Base-by-base conservation (phyloP, 1,139 yeast genomes). In the Candida sp. region DNA sequence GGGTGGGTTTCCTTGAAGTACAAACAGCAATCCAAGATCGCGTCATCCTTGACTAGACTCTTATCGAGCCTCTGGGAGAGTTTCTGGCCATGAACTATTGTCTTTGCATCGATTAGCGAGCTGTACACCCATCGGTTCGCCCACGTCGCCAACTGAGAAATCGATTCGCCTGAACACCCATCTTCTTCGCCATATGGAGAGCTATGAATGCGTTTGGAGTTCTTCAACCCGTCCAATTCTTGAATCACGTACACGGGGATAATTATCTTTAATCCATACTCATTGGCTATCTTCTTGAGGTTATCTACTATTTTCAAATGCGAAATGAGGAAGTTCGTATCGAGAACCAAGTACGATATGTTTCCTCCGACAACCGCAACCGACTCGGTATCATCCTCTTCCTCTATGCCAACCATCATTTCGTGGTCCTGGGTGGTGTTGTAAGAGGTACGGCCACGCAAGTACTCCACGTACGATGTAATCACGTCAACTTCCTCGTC, bases 21-120 rank as follows among this genome's bases (percentile, higher is more conserved):
- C 30, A 88, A 61, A 60, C 96, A 88, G 63, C 97, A 91, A 67
- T 93, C 98, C 35, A 92, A 68, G 54, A 93, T 92, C 0, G 96
- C 80, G 60, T 92, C 96, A 65, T 93, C 98, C 51, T 89, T 87
- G 0, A 54, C 55, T 1, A 84, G 65, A 5, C 63, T 48, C 38
- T 54, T 47, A 71, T 83, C 59, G 8, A 85, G 51, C 38, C 73
- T 69, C 61, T 92, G 90, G 28, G 73, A 69, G 35, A 80, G 50
- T 56, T 78, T 82, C 63, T 93, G 98, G 0, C 92, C 96, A 44
- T 78, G 68, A 0, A 92, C 83, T 0, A 78, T 71, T 0, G 80
- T 69, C 43, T 77, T 73, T 4, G 67, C 64, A 7, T 74, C 72
- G 0, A 92, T 89, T 38, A 93, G 69, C 44, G 78, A 73, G n/a